A percentile compares a stretch with the other conserved stretches of the same genome.
Conservation (phyloP, 140 eudicot species). For the Bidens hawaiensis region DNA sequence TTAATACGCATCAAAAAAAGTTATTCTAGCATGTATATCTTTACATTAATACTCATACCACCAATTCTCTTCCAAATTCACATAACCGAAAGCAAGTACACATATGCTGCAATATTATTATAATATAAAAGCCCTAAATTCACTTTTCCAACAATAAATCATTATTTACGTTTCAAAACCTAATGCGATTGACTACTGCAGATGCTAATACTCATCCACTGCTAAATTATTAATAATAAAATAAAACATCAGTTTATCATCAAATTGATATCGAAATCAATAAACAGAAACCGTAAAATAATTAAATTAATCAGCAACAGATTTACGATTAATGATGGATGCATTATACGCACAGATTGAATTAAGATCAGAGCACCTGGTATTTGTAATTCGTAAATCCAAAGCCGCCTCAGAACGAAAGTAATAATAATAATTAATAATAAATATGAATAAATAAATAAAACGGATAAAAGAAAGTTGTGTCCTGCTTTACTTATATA, state of each 20-base stretch:
- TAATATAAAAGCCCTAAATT: background rate
- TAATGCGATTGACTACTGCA: background rate
- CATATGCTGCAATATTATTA: background rate
- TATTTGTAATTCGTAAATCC: background rate
- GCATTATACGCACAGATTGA: background rate
- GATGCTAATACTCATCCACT: background rate
- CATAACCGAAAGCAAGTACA: no score
- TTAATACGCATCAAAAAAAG: background rate
- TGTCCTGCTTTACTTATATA: background rate
- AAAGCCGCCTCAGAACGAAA: slow-evolving; percentile 10
- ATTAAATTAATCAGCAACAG: background rate
- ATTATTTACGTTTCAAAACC: no score
- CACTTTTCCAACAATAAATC: background rate
- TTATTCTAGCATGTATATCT: background rate
- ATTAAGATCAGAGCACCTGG: slow-evolving; percentile 17
- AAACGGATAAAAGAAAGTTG: slow-evolving; percentile 8
- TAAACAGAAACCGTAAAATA: background rate
- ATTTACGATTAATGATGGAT: background rate
- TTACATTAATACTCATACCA: no score
- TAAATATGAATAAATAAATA: background rate
- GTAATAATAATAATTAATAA: no score
- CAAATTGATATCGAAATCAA: background rate
- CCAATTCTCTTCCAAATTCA: no score
- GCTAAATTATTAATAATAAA: no score
- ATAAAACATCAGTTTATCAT: no score